A percentile compares a stretch with the other conserved stretches of the same genome.
phyloP scores from a whole-genome alignment of 345 rosid species.

The Toxicodendron radicans region DNA sequence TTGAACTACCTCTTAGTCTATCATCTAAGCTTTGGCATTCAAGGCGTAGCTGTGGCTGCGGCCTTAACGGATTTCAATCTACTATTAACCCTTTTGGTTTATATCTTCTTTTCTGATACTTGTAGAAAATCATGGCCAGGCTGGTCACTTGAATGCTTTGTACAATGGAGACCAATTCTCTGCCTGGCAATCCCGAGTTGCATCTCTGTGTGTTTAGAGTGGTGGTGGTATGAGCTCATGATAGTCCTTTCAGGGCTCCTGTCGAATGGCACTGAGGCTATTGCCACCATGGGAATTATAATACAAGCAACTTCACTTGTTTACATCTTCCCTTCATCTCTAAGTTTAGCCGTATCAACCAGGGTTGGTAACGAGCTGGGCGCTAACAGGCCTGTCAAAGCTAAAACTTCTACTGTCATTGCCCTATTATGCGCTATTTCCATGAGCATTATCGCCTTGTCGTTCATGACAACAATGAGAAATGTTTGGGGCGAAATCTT shows the following conservation, averaged over 20 bases:
- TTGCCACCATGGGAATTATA: conserved; percentile 56
- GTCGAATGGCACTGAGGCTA: conserved; percentile 38
- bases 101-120: conserved; percentile 35
- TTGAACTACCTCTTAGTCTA: conserved; percentile 39
- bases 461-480: conserved; percentile 39
- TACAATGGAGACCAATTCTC: conserved; percentile 46
- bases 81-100: conserved; percentile 33
- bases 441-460: conserved; percentile 34
- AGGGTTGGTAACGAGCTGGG: conserved; percentile 54
- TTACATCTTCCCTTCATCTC: conserved; percentile 52
- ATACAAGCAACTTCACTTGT: conserved; percentile 52
- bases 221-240: conserved; percentile 78
- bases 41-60: conserved; percentile 45
- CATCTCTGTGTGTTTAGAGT: conserved; percentile 52
- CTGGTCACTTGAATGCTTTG: conserved; percentile 41
- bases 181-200: conserved; percentile 49
- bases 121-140: conserved; percentile 50
- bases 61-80: conserved; percentile 42
- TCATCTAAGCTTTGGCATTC: conserved; percentile 34
- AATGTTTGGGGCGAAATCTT: conserved; percentile 47
- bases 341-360: conserved; percentile 48
- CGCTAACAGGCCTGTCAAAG: conserved; percentile 36
- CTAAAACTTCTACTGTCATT: conserved; percentile 33
- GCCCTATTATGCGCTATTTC: conserved; percentile 39
- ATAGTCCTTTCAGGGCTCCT: conserved; percentile 48